A percentile compares a stretch with the other conserved stretches of the same genome.
These are phyloP conservation scores for Austroboletus niveus DNA, from an alignment of 1,284 basidiomycete species.

Conservation along the genomic window DNA sequence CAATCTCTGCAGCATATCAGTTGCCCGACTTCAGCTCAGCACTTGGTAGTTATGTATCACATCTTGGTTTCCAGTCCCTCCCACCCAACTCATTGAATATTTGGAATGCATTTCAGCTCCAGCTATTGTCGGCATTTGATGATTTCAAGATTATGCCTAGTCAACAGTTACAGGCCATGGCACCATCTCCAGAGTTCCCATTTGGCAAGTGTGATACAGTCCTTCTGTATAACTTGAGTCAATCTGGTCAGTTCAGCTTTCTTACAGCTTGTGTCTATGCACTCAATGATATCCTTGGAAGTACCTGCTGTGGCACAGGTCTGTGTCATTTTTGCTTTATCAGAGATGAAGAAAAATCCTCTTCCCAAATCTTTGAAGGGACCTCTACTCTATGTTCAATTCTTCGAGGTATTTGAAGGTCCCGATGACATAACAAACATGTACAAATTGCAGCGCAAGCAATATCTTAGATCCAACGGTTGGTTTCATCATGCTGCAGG, in stretches of 20 bases:
- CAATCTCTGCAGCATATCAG: not conserved
- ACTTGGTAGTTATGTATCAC: not conserved
- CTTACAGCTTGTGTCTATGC: no score
- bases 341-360: not conserved
- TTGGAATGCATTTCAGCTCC: constrained; percentile 9
- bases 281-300: no score
- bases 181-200: not conserved
- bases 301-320: not conserved
- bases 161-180: constrained; percentile 3
- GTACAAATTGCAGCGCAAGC: not conserved
- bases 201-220: constrained; percentile 3
- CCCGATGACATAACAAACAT: not conserved
- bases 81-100: not conserved
- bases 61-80: not conserved
- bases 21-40: not conserved
- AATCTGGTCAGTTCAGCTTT: no score
- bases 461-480: not conserved
- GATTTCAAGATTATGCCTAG: constrained; percentile 6
- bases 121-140: not conserved
- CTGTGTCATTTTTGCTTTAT: not conserved
- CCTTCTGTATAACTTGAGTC: not conserved
- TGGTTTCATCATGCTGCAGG: not conserved
- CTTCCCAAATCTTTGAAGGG: not conserved
- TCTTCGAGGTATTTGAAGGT: not conserved
- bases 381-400: not conserved